Percentiles rank a stretch among this genome's conserved stretches.
Conservation (phyloP, 805 yeast species). For the Blastobotrys robertii region DNA sequence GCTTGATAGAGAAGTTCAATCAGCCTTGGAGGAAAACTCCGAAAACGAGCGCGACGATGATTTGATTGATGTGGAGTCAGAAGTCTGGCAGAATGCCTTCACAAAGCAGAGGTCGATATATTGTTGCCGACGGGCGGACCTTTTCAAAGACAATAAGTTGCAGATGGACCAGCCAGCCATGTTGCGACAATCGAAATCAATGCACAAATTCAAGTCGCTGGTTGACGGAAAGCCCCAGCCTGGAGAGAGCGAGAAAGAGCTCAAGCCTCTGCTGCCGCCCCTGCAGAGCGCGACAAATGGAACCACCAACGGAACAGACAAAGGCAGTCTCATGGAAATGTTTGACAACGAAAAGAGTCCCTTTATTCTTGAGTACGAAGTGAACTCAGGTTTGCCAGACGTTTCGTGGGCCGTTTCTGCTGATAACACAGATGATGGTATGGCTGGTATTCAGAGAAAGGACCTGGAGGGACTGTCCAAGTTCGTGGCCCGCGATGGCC, state of each 20-base stretch:
- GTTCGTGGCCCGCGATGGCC: conserved; percentile 42
- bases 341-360: conserved; percentile 25
- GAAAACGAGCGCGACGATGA: conserved; percentile 19
- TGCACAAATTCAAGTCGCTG: conserved; percentile 42
- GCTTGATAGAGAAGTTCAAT: background rate
- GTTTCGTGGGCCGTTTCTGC: conserved; percentile 32
- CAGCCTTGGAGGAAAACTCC: background rate
- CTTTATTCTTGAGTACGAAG: conserved; percentile 64
- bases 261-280: conserved; percentile 2
- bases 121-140: conserved; percentile 54
- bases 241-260: conserved; percentile 4
- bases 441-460: conserved; percentile 34
- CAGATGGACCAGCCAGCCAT: conserved; percentile 64
- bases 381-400: conserved; percentile 70
- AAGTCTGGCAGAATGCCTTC: conserved; percentile 76
- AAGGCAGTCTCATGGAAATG: conserved; percentile 10
- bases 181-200: conserved; percentile 51
- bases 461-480: conserved; percentile 26
- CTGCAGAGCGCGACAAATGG: background rate
- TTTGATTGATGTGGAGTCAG: conserved; percentile 55
- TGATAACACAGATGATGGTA: conserved; percentile 36
- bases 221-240: conserved; percentile 20
- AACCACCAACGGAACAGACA: conserved; percentile 11
- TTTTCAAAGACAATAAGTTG: conserved; percentile 52
- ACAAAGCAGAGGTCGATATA: conserved; percentile 71